Evolutionary conservation across 2,329 filamentous ascomycete species (phyloP).

Genomic region (Neonectria punicea): DNA sequence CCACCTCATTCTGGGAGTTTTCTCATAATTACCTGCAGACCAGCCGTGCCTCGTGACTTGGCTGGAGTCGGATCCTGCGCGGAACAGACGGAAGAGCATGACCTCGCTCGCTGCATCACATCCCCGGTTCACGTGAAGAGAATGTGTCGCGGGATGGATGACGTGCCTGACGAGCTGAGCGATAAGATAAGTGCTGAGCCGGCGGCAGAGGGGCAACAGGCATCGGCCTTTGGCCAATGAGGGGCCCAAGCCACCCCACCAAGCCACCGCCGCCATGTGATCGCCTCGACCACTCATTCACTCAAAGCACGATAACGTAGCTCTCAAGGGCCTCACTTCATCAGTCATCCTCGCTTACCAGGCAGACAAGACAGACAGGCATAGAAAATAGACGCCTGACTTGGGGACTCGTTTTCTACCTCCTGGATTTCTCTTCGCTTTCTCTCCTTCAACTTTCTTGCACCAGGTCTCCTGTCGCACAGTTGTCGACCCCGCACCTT

Average conservation of each 20-base stretch:
- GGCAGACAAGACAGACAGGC: constrained; percentile 15
- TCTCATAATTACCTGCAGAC: neutral
- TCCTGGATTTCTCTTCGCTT: neutral
- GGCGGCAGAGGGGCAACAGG: neutral
- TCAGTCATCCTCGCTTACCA: constrained; percentile 23
- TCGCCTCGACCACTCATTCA: constrained; percentile 34
- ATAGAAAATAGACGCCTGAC: constrained; percentile 5
- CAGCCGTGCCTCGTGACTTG: neutral
- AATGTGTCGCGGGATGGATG: constrained; percentile 11
- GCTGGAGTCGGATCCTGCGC: neutral
- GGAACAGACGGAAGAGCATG: neutral
- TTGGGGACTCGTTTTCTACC: neutral
- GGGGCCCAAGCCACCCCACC: constrained; percentile 30
- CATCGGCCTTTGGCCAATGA: constrained; percentile 32
- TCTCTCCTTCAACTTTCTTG: neutral
- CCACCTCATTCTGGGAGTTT: neutral
- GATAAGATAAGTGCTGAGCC: constrained; percentile 22
- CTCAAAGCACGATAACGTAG: constrained; percentile 13
- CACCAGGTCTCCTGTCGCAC: neutral
- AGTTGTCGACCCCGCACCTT: constrained; percentile 17
- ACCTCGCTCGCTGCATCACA: neutral
- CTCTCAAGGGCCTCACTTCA: constrained; percentile 17
- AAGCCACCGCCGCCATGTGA: constrained; percentile 45
- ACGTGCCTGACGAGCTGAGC: constrained; percentile 12
- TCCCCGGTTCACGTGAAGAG: constrained; percentile 4